Evolutionary conservation across 306 rosid species (phyloP), one percentile per base, ranked within the genome.

Genomic region (Ormosia semicastrata): DNA sequence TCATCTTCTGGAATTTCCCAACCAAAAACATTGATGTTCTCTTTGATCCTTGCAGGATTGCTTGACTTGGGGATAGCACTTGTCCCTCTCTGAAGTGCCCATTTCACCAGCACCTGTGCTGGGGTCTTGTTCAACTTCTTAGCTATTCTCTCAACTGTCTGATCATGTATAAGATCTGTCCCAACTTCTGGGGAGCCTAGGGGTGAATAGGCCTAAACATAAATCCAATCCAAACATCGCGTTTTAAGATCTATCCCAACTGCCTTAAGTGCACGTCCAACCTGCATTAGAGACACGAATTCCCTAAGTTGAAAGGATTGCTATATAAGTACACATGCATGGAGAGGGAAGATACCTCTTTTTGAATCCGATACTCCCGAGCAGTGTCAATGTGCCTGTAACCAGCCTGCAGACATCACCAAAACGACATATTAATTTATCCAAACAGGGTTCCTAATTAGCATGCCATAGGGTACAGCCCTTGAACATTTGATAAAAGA

Each of bases 381-480:
- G 80, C 87, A 54, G 87, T 73, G 62, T 79, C 77, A n/a, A 78
- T 36, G 81, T 84, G 84, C 47, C 84, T 66, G 8, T 78, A 73
- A 79, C 77, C 84, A 24, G 74, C 87, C 81, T 84, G 81, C 79
- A 52, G 3, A 18, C 57, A 14, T 52, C 54, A 49, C 1, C 54
- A 12, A 49, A 49, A 49, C 2, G 54, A 24, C 24, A 24, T 24
- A 24, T 24, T 24, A 13, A 18, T 14, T 14, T 4, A 50, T 50
- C 57, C 18, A 50, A 50, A 14, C 6, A 13, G 18, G 18, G 18
- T 50, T 24, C 24, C 24, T 24, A 24, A 1, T 24, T 24, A 24
- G 24, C 24, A 24, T 24, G 24, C 24, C 24, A 24, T 24, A 24
- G 24, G 24, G 1, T 24, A 0, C 24, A 24, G 24, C 24, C 24